Evolutionary conservation across 441 rosid genomes (phyloP).

Genomic region (Hura crepitans): DNA sequence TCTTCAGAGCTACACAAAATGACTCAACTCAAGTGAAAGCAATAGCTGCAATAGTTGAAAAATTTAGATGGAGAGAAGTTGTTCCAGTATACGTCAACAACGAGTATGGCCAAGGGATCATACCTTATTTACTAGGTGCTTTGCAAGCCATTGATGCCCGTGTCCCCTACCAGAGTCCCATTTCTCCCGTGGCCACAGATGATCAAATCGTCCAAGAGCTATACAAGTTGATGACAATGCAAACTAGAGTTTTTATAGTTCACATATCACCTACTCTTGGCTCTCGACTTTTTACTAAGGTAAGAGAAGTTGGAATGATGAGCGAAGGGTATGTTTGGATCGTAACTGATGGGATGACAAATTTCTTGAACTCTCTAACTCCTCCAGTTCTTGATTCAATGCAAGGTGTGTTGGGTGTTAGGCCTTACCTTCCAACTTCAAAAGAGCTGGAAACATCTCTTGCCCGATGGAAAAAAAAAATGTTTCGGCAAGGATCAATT

Average conservation of each 20-base stretch:
- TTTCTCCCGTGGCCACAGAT: constrained; percentile 35
- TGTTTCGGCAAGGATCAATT: constrained; percentile 17
- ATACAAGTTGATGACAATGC: constrained; percentile 44
- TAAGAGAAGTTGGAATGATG: constrained; percentile 56
- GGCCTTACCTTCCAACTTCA: background rate
- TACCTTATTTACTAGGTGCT: constrained; percentile 47
- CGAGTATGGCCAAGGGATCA: constrained; percentile 42
- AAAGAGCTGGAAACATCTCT: background rate
- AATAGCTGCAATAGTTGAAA: constrained; percentile 42
- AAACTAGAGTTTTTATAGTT: constrained; percentile 55
- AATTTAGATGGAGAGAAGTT: constrained; percentile 50
- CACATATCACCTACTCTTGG: constrained; percentile 47
- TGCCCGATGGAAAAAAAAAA: background rate
- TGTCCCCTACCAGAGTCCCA: constrained; percentile 38
- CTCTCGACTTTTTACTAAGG: constrained; percentile 39
- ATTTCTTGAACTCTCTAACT: background rate
- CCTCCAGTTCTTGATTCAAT: background rate
- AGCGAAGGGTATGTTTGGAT: background rate
- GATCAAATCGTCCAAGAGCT: constrained; percentile 45
- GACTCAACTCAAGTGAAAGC: constrained; percentile 47
- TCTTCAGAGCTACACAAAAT: constrained; percentile 41
- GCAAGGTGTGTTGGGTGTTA: background rate
- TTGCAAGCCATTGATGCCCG: constrained; percentile 36
- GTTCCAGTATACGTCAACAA: constrained; percentile 29
- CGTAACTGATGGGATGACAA: background rate